Conservation (phyloP, 345 rosid genomes). For the Pistacia atlantica region DNA sequence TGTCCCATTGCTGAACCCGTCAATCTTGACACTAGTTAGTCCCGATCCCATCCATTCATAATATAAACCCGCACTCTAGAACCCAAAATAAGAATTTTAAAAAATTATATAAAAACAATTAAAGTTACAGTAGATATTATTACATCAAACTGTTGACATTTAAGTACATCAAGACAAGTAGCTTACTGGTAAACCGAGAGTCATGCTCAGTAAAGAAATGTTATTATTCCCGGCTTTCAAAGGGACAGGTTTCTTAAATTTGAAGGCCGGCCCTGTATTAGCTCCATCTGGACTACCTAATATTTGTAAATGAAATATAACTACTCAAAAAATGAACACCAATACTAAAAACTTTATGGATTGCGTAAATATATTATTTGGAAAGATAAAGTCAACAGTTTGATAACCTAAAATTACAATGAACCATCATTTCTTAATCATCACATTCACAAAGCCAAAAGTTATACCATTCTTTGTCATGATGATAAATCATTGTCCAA, state of each 20-base stretch:
- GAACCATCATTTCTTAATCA: no score
- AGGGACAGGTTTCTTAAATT: conserved; percentile 55
- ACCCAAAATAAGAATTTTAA: conserved; percentile 18
- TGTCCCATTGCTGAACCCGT: conserved; percentile 46
- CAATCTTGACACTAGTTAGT: conserved; percentile 68
- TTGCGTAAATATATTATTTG: no score
- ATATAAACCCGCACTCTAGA: conserved; percentile 84
- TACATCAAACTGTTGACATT: no score
- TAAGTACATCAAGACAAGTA: conserved; percentile 12
- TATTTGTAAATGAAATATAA: conserved; percentile 7
- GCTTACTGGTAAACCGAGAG: conserved; percentile 85
- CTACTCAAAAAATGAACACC: background rate
- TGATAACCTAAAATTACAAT: no score
- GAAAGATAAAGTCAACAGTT: no score
- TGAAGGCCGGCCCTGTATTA: conserved; percentile 28
- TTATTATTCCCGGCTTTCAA: conserved; percentile 82
- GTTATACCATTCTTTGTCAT: no score
- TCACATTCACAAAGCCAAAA: no score
- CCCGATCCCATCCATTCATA: conserved; percentile 89
- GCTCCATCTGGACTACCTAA: conserved; percentile 77
- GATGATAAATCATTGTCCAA: no score
- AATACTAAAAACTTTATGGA: no score
- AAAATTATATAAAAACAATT: background rate
- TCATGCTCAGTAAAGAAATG: conserved; percentile 79
- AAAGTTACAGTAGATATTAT: background rate